Base-by-base conservation (phyloP, 306 rosid genomes). In the Prunus dulcis region DNA sequence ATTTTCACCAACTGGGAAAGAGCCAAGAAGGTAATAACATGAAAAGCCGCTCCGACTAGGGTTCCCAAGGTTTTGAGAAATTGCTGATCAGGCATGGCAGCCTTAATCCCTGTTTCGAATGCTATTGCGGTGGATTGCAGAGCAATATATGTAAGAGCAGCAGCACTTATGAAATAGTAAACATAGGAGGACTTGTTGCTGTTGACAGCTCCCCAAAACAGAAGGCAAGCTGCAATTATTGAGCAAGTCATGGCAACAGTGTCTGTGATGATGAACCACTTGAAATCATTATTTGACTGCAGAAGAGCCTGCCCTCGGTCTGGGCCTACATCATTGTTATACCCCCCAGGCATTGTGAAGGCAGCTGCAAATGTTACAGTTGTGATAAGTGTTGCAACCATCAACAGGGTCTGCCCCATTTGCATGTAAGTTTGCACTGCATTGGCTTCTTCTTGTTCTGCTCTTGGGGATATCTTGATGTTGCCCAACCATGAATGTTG, bases 261-360 rank as follows among this genome's bases (percentile, higher is more conserved):
- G 73, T 69, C 60, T 32, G 73, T 13, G 22, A 69, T 11, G 5
- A 69, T 46, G 20, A 69, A 69, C 6, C 19, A 14, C 18, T 25
- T 23, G 41, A 69, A 30, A 0, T 9, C 0, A 32, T 34, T 3
- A 32, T 32, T 64, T 38, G 49, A 64, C 25, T 34, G 7, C 23
- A 34, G 69, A 30, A 64, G 25, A 64, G 50, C 69, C 69, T 7
- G 3, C 7, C 69, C 69, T 64, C 18, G 49, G 50, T 34, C 12
- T 25, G n/a, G 15, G 18, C 58, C 41, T 3, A 8, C 12, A 9
- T 69, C 14, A 10, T 49, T 17, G 58, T 49, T 49, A 23, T 13
- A 69, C 6, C 73, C 73, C 22, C 43, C 58, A 2, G 73, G 60
- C 60, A 20, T 69, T 69, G 73, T 69, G 73, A 69, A 69, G 0